phyloP scores from a whole-genome alignment of 306 rosid genomes.

The Vachellia collinsii region DNA sequence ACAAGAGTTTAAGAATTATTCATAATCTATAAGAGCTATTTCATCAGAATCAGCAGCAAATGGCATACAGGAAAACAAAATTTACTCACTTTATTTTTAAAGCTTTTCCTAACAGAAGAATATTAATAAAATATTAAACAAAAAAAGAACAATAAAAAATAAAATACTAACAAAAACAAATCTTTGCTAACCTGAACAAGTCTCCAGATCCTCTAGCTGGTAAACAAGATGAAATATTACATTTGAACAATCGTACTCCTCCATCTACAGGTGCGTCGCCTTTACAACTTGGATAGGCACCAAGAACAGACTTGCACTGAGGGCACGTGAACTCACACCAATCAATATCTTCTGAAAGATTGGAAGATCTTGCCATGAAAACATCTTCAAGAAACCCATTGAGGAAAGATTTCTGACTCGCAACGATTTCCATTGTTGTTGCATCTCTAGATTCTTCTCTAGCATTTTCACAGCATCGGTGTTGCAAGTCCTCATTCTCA shows the following conservation, averaged over 20 bases:
- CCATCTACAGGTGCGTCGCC: constrained; percentile 67
- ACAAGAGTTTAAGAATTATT: background rate
- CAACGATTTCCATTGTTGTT: constrained; percentile 47
- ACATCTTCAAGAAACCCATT: constrained; percentile 89
- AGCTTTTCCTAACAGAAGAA: constrained; percentile 1
- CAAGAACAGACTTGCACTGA: constrained; percentile 74
- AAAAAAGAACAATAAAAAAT: background rate
- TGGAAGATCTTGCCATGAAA: constrained; percentile 86
- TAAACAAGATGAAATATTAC: constrained; percentile 67
- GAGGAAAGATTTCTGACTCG: constrained; percentile 62
- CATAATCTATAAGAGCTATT: constrained; percentile 14
- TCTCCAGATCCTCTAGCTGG: constrained; percentile 60
- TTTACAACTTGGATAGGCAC: constrained; percentile 80
- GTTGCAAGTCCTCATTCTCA: constrained; percentile 44
- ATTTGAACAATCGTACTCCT: constrained; percentile 86
- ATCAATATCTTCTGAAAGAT: constrained; percentile 69
- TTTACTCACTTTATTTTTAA: constrained; percentile 7
- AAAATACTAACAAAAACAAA: background rate
- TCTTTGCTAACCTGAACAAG: constrained; percentile 69
- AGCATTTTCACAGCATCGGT: constrained; percentile 48
- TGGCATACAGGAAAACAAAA: constrained; percentile 14
- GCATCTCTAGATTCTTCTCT: constrained; percentile 36
- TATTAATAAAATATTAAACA: constrained; percentile 1
- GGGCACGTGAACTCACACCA: constrained; percentile 85
- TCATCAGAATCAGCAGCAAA: constrained; percentile 22